Percentiles rank a stretch among this genome's conserved stretches.
Conservation (phyloP, 306 rosid genomes). For the Alnus glutinosa region DNA sequence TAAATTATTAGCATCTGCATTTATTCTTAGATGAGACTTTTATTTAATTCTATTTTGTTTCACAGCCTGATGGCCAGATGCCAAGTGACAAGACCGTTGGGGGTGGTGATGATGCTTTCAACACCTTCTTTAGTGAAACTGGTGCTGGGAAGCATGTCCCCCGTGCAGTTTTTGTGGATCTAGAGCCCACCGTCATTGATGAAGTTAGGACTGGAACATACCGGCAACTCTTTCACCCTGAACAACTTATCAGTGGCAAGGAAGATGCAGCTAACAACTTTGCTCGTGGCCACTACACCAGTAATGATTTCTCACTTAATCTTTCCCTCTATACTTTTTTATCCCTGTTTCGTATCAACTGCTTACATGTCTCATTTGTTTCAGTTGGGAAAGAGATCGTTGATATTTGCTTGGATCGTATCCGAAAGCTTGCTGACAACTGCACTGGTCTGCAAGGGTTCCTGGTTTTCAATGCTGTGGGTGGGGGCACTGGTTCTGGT, state of each 20-base stretch:
- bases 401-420: constrained; percentile 76
- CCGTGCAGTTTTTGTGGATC: constrained; percentile 80
- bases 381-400: constrained; percentile 88
- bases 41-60: constrained; percentile 7
- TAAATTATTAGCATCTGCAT: not conserved
- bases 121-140: constrained; percentile 86
- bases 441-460: constrained; percentile 91
- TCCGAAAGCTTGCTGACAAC: constrained; percentile 78
- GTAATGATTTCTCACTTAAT: constrained; percentile 28
- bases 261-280: constrained; percentile 86
- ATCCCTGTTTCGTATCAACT: not conserved
- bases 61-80: constrained; percentile 82
- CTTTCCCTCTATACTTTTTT: not conserved
- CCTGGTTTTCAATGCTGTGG: constrained; percentile 80
- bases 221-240: constrained; percentile 81
- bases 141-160: constrained; percentile 86
- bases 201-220: constrained; percentile 80
- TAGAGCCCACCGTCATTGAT: constrained; percentile 82
- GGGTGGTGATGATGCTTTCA: constrained; percentile 84
- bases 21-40: not conserved
- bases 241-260: constrained; percentile 79
- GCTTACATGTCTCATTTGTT: not conserved
- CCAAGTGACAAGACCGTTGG: constrained; percentile 69
- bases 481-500: constrained; percentile 88
- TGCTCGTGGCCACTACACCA: constrained; percentile 88